Evolutionary conservation across 192 early-diverging fungal genomes (phyloP), one percentile per base, ranked within the genome.

Genomic region (Umbelopsis sp.): DNA sequence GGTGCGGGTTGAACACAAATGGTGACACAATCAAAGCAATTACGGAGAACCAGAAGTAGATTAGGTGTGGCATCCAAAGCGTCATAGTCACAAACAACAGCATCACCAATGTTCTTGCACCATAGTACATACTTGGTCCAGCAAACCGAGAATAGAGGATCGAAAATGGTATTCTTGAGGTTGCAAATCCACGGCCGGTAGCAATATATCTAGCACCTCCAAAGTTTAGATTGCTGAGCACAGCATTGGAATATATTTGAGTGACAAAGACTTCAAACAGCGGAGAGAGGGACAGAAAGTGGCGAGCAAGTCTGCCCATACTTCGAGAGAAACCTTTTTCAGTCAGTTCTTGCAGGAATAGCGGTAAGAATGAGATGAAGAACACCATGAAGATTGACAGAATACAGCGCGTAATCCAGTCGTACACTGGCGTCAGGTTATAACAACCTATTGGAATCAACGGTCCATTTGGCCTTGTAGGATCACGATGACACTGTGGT

Each of bases 1-100:
- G 91, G 65, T 91, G 91, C 36, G 91, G 91, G 54, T 92, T 92
- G 81, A 89, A 92, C 47, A 92, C 71, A 75, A 91, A 92, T 41
- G 91, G 90, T 22, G 90, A 85, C 11, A 92, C 74, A 47, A 86
- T 59, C 34, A 92, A 80, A 16, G 90, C 82, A 9, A 85, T 76
- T 25, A 90, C 88, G 67, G 85, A 89, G 21, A 89, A 78, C 90
- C 89, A 91, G 66, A 91, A 90, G 70, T 90, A 91, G 47, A 88
- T 76, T 71, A 91, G 72, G 0, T 87, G 88, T 69, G 82, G 82
- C 71, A 83, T 81, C 82, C 84, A 84, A 67, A 89, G 77, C 10
- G 82, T 76, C 45, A 89, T 81, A 29, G 87, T 83, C 45, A 88
- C 83, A 82, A 87, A 90, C 43, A 86, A 77, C 38, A 91, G 81